Percentiles rank a stretch among this genome's conserved stretches.
phyloP scores from a whole-genome alignment of 2,329 filamentous ascomycete genomes.

The Drechslerella coelobrocha region DNA sequence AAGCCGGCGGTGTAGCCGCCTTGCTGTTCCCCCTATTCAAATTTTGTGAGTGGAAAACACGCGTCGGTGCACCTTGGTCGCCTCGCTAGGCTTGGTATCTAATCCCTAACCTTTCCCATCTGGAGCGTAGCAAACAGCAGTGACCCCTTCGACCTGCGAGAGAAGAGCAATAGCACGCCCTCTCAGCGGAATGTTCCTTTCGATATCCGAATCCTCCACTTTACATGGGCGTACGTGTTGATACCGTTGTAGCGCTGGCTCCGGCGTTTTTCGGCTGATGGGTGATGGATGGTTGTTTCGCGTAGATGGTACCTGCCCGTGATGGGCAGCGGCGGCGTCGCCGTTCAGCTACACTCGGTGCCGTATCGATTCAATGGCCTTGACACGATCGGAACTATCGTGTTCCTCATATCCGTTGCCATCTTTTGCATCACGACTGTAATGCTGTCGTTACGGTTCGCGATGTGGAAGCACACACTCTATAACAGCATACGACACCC shows the following conservation, averaged over 20 bases:
- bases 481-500: constrained; percentile 45
- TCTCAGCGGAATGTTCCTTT: constrained; percentile 35
- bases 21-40: constrained; percentile 32
- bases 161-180: constrained; percentile 40
- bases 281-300: background rate
- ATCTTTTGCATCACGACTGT: constrained; percentile 35
- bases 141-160: constrained; percentile 39
- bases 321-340: constrained; percentile 42
- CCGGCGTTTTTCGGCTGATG: background rate
- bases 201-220: constrained; percentile 41
- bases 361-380: constrained; percentile 42
- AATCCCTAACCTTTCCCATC: background rate
- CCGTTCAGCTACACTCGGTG: constrained; percentile 35
- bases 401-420: constrained; percentile 41
- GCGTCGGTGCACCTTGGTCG: too few species aligned
- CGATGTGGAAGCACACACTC: constrained; percentile 32
- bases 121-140: constrained; percentile 6
- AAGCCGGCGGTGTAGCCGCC: too few species aligned
- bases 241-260: background rate
- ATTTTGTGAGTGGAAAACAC: constrained; percentile 32
- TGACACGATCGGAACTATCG: constrained; percentile 35
- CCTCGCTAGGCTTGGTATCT: too few species aligned
- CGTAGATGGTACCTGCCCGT: constrained; percentile 44
- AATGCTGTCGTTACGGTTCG: constrained; percentile 24
- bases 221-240: constrained; percentile 41